Percentiles rank a stretch among this genome's conserved stretches.
Conservation (phyloP, 768 basidiomycete genomes). For the Aureoboletus auriporus region DNA sequence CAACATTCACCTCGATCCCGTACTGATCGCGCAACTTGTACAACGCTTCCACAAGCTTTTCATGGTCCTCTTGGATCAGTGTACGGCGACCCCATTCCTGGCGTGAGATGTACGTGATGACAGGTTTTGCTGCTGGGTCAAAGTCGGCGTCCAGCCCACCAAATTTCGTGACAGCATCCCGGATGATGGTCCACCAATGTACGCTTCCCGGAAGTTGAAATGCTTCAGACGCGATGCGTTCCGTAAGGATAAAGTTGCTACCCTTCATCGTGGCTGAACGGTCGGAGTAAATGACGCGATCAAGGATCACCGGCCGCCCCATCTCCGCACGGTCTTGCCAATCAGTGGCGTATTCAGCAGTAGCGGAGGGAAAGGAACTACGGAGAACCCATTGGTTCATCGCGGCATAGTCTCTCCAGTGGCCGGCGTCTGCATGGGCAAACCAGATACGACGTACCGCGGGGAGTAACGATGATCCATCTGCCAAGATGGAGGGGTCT, state of each 20-base stretch:
- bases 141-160: conserved; percentile 50
- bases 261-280: conserved; percentile 81
- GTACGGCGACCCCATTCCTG: conserved; percentile 88
- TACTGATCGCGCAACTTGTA: conserved; percentile 63
- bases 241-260: conserved; percentile 59
- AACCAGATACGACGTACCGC: conserved; percentile 74
- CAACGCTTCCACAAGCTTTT: conserved; percentile 71
- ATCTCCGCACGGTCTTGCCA: conserved; percentile 77
- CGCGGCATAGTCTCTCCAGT: conserved; percentile 90
- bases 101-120: conserved; percentile 90
- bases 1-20: conserved; percentile 86
- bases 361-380: conserved; percentile 73
- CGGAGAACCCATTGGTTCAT: conserved; percentile 91
- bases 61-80: conserved; percentile 73
- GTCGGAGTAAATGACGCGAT: conserved; percentile 83
- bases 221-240: conserved; percentile 72
- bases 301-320: conserved; percentile 69
- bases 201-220: conserved; percentile 70
- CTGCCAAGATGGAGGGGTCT: conserved; percentile 60
- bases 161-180: conserved; percentile 69
- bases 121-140: conserved; percentile 53
- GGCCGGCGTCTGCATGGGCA: conserved; percentile 62
- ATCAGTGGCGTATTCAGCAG: conserved; percentile 78
- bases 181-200: conserved; percentile 82
- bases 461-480: conserved; percentile 70